Percentiles rank a stretch among this genome's conserved stretches.
These are phyloP conservation scores for Naganishia albida DNA, from an alignment of 1,284 basidiomycete species.

Conservation along the genomic window DNA sequence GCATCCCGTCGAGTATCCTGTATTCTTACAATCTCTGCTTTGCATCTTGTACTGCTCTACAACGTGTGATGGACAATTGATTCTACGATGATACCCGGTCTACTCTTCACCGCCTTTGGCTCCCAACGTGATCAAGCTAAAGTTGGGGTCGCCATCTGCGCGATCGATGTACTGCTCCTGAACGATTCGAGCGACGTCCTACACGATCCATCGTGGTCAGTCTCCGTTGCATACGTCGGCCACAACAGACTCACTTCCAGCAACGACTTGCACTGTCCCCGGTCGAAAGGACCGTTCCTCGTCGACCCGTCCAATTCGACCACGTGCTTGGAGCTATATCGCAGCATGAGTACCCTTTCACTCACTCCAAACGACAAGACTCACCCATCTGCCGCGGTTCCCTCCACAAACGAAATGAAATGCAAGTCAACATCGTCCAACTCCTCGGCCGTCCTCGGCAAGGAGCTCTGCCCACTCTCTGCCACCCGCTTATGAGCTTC, in stretches of 20 bases:
- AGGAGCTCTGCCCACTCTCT: conserved; percentile 66
- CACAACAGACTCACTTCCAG: conserved; percentile 57
- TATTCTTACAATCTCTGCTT: background rate
- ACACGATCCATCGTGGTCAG: background rate
- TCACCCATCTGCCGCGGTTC: conserved; percentile 49
- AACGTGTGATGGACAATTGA: conserved; percentile 5
- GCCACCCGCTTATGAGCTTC: conserved; percentile 72
- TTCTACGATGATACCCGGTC: background rate
- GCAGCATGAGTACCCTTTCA: background rate
- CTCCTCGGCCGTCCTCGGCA: conserved; percentile 43
- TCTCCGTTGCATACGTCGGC: background rate
- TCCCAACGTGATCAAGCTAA: conserved; percentile 53
- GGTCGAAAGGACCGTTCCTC: conserved; percentile 72
- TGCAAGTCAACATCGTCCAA: conserved; percentile 70
- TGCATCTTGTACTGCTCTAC: background rate
- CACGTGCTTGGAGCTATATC: conserved; percentile 58
- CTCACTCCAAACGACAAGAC: conserved; percentile 28
- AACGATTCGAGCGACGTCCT: conserved; percentile 72
- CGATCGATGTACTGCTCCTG: conserved; percentile 64
- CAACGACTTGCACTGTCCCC: conserved; percentile 63
- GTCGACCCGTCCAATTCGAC: conserved; percentile 76
- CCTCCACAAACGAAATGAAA: conserved; percentile 79
- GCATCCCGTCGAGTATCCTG: too few species aligned
- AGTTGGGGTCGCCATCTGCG: conserved; percentile 50
- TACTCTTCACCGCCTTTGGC: conserved; percentile 42